These are phyloP conservation scores for Rhizophagus prolifer DNA, from an alignment of 192 early-diverging fungal genomes.

Conservation along the genomic window DNA sequence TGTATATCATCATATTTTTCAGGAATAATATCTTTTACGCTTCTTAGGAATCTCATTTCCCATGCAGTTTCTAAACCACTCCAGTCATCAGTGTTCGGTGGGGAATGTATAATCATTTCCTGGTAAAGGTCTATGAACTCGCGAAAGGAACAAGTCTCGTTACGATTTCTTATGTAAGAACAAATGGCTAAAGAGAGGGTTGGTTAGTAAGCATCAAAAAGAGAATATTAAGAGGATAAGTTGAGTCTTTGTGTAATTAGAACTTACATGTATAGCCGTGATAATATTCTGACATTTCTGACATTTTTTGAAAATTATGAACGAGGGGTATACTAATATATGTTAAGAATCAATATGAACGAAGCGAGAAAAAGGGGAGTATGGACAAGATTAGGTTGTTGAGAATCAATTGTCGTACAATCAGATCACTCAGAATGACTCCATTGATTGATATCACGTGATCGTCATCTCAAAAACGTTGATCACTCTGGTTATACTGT, in stretches of 20 bases:
- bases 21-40: constrained; percentile 1
- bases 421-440: too few species aligned
- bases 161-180: constrained; percentile 16
- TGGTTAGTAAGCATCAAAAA: constrained; percentile 3
- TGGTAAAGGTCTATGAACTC: constrained; percentile 11
- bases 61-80: constrained; percentile 6
- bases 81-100: constrained; percentile 9
- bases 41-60: constrained; percentile 11
- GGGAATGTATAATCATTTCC: background rate
- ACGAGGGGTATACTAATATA: too few species aligned
- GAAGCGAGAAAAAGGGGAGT: too few species aligned
- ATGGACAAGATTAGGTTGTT: too few species aligned
- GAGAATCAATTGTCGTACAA: too few species aligned
- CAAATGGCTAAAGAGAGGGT: constrained; percentile 9
- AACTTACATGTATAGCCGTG: constrained; percentile 15
- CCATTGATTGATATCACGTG: too few species aligned
- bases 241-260: background rate
- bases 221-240: background rate
- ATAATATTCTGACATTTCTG: constrained; percentile 1
- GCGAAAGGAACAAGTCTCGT: constrained; percentile 1
- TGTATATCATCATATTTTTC: constrained; percentile 18
- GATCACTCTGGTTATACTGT: too few species aligned
- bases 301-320: background rate
- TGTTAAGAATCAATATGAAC: too few species aligned
- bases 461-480: too few species aligned